Percentiles rank a stretch among this genome's conserved stretches.
Conservation (phyloP, 768 basidiomycete genomes). For the Auricularia auricula-judae region DNA sequence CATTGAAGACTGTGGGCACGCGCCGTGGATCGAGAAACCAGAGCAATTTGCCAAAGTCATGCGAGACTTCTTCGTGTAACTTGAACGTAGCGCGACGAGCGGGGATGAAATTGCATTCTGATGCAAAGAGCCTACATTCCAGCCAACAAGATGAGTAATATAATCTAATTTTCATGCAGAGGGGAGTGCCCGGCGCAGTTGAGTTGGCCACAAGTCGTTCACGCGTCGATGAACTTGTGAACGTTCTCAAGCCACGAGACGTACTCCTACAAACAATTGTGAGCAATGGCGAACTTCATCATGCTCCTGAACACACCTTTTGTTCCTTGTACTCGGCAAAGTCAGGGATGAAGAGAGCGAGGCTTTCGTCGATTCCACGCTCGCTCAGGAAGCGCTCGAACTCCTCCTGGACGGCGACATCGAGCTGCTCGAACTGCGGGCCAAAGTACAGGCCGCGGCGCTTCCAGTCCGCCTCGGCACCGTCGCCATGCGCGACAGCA, state of each 20-base stretch:
- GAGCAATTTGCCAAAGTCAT: not conserved
- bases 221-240: conserved; percentile 65
- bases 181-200: not conserved
- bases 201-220: not conserved
- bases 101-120: not conserved
- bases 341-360: conserved; percentile 82
- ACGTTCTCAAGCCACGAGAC: conserved; percentile 78
- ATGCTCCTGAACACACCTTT: conserved; percentile 41
- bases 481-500: conserved; percentile 61
- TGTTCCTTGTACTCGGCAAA: conserved; percentile 90
- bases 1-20: not conserved
- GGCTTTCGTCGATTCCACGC: conserved; percentile 72
- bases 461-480: conserved; percentile 89
- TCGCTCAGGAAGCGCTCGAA: conserved; percentile 86
- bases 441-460: conserved; percentile 87
- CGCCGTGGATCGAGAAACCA: not conserved
- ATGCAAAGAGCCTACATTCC: not conserved
- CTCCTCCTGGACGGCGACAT: conserved; percentile 77
- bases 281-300: conserved; percentile 7
- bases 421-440: conserved; percentile 88
- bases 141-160: not conserved
- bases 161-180: not conserved
- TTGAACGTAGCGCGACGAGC: not conserved
- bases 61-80: not conserved
- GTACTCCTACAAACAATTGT: conserved; percentile 57